Conservation (phyloP, 2,329 filamentous ascomycete genomes). For the Gyromitra esculenta region DNA sequence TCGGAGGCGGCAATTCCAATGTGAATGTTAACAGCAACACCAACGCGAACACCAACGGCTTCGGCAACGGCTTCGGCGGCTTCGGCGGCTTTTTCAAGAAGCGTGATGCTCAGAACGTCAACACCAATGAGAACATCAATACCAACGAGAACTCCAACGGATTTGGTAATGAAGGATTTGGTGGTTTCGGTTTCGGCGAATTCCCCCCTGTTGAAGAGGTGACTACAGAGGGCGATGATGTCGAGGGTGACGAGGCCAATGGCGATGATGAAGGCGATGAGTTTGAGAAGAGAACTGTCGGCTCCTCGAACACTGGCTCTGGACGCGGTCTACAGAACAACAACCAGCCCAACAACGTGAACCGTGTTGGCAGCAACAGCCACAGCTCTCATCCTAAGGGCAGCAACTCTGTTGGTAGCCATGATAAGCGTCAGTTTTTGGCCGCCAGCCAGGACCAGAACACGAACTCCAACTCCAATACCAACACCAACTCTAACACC, state of each 20-base stretch:
- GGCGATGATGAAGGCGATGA: not conserved
- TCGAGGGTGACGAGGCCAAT: not conserved
- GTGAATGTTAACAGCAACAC: conserved; percentile 33
- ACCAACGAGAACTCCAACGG: not conserved
- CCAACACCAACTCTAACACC: not conserved
- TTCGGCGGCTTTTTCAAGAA: conserved; percentile 20
- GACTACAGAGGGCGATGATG: not conserved
- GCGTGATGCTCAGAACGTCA: conserved; percentile 35
- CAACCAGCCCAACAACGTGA: conserved; percentile 45
- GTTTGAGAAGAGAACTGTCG: conserved; percentile 19
- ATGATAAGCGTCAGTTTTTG: not conserved
- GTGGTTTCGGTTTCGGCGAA: conserved; percentile 14
- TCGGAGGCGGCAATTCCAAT: conserved; percentile 2
- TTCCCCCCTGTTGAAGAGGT: not conserved
- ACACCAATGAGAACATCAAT: conserved; percentile 26
- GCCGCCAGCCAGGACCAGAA: not conserved
- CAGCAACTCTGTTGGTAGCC: not conserved
- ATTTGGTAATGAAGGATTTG: not conserved
- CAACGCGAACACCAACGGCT: conserved; percentile 19
- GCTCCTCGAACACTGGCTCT: not conserved
- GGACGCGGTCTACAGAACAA: conserved; percentile 14
- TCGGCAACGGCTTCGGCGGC: not conserved
- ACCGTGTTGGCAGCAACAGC: conserved; percentile 39
- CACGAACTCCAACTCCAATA: not conserved
- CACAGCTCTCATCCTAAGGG: not conserved